Evolutionary conservation across 345 rosid species (phyloP), one percentile per base, ranked within the genome.

Genomic region (Citropsis articulata): DNA sequence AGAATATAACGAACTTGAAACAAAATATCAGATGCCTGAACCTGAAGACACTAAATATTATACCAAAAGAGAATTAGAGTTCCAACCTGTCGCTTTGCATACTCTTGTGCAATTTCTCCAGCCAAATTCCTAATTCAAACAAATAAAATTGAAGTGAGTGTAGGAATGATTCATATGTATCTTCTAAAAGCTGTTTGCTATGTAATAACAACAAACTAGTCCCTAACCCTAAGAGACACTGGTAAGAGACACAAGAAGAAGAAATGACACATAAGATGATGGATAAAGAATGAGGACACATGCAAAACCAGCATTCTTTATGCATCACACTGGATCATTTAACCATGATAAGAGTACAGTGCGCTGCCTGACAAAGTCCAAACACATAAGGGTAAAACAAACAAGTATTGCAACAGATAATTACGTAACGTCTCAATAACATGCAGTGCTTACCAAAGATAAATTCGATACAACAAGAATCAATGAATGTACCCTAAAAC

Each of bases 71-170:
- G 19, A 16, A 12, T 24, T 24, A 35, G 61, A 35, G 77, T 80
- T 42, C 88, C 79, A 82, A 94, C 98, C 94, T 88, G 94, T 40
- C 93, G 88, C 82, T 85, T 89, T 12, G 87, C 69, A 86, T 90
- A 91, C 81, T 94, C 99, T 79, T 89, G 84, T 13, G 90, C 82
- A 81, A 93, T 91, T 89, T 97, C 99, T 67, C 98, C 94, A 6
- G 98, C 98, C 84, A 96, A 85, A 82, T 94, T 96, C 93, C 97
- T 89, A 81, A 76, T 14, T 50, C 25, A 78, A 76, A 77, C 0
- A 79, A 56, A 79, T 16, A 8, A 42, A 67, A 64, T 18, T 66
- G 16, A 68, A 61, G 66, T 27, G 38, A 45, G 25, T 50, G 57
- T 21, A 65, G 53, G 66, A 70, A 71, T 6, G 12, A 22, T 50